Percentiles rank a stretch among this genome's conserved stretches.
Conservation (phyloP, 202 grass and related monocot species). For the Musa balbisiana region DNA sequence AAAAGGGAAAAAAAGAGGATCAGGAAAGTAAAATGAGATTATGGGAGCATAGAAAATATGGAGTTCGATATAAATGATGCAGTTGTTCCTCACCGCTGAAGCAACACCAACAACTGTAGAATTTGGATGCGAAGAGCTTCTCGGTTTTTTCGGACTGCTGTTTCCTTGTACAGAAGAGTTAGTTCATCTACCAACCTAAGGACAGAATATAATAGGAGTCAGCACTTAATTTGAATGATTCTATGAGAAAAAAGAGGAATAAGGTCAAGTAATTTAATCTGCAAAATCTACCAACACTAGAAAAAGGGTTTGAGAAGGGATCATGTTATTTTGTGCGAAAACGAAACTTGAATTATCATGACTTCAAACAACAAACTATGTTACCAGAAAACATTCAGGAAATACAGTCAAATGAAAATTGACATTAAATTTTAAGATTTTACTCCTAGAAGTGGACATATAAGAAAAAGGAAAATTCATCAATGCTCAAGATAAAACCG, state of each 20-base stretch:
- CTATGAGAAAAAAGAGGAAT: not conserved
- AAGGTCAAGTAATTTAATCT: not conserved
- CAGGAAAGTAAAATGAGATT: not conserved
- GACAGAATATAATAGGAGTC: not conserved
- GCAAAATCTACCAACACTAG: not conserved
- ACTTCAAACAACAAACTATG: not conserved
- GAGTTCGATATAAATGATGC: not conserved
- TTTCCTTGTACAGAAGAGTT: conserved; percentile 74
- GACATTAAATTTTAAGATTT: not conserved
- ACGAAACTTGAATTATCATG: not conserved
- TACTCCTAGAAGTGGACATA: too few species aligned
- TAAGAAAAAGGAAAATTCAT: not conserved
- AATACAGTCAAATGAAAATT: not conserved
- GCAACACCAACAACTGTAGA: conserved; percentile 48
- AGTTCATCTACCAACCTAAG: conserved; percentile 79
- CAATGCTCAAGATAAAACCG: not conserved
- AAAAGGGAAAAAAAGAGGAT: conserved; percentile 3
- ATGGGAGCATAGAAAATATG: not conserved
- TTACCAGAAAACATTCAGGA: not conserved
- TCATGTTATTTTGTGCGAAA: not conserved
- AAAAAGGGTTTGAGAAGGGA: not conserved
- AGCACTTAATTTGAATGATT: not conserved
- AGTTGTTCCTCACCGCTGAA: conserved; percentile 49
- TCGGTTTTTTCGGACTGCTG: conserved; percentile 47
- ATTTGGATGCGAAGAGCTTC: conserved; percentile 48